A percentile compares a stretch with the other conserved stretches of the same genome.
phyloP scores from a whole-genome alignment of 768 basidiomycete genomes.

The Suillus tomentosus region DNA sequence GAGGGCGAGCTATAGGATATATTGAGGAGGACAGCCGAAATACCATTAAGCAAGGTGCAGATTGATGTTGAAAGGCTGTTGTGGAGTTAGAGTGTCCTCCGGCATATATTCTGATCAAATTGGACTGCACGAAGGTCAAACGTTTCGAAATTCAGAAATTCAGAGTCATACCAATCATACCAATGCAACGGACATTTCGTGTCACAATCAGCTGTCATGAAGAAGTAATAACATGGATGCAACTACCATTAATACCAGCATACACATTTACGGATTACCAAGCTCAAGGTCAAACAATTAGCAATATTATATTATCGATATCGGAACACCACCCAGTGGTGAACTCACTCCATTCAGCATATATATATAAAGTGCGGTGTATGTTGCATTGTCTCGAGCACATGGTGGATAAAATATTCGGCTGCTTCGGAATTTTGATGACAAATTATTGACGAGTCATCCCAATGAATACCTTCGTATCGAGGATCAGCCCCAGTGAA shows the following conservation, averaged over 20 bases:
- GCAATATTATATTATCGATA: conserved; percentile 37
- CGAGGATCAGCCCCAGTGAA: conserved; percentile 8
- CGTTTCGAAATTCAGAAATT: neutral
- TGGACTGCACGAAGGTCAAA: neutral
- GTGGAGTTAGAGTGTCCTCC: neutral
- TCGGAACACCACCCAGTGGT: conserved; percentile 34
- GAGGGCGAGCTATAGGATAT: too few species aligned
- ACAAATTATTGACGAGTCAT: conserved; percentile 20
- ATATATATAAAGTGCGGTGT: conserved; percentile 21
- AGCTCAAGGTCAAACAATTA: conserved; percentile 44
- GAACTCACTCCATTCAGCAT: conserved; percentile 37
- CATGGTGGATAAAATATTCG: conserved; percentile 28
- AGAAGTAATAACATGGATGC: conserved; percentile 3
- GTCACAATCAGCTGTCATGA: neutral
- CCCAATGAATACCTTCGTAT: conserved; percentile 2
- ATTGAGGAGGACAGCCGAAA: too few species aligned
- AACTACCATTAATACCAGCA: conserved; percentile 38
- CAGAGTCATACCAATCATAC: neutral
- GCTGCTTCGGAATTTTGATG: conserved; percentile 33
- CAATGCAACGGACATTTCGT: neutral
- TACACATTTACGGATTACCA: conserved; percentile 47
- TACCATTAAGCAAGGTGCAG: too few species aligned
- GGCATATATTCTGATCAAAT: neutral
- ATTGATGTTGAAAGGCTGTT: neutral
- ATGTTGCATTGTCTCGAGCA: conserved; percentile 37